Percentiles rank a stretch among this genome's conserved stretches.
phyloP scores from a whole-genome alignment of 1,284 basidiomycete genomes.

The Cystobasidiaceae sp. region DNA sequence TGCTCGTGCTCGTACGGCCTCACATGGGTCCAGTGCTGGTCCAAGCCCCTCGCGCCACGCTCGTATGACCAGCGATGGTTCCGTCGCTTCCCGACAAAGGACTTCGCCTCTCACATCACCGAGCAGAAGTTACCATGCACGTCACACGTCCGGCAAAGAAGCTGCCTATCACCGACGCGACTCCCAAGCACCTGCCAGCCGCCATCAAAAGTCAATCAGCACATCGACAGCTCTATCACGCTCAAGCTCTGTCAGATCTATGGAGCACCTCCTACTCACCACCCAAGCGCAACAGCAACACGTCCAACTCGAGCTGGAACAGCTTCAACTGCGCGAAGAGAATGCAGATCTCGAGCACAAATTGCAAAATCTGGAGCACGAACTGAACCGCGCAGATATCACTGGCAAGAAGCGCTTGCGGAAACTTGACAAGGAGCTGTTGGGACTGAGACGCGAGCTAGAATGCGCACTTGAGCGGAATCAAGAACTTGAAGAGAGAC shows the following conservation, averaged over 20 bases:
- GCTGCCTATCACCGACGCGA: neutral
- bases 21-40: neutral
- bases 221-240: neutral
- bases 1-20: neutral
- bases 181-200: neutral
- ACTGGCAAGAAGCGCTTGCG: conserved; percentile 63
- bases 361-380: conserved; percentile 65
- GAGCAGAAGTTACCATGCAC: too few species aligned
- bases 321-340: conserved; percentile 59
- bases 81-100: too few species aligned
- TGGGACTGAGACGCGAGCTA: conserved; percentile 62
- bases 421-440: conserved; percentile 69
- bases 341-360: conserved; percentile 70
- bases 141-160: too few species aligned
- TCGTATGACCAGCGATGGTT: neutral
- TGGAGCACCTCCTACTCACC: conserved; percentile 7
- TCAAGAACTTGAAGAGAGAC: conserved; percentile 60
- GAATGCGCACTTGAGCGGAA: conserved; percentile 60
- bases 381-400: conserved; percentile 61
- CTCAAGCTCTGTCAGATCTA: conserved; percentile 24
- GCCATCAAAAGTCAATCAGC: neutral
- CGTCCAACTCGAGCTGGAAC: conserved; percentile 45
- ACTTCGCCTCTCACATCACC: neutral
- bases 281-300: conserved; percentile 43
- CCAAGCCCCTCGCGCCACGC: neutral